phyloP scores from a whole-genome alignment of 164 flowering plant species.

The Magnolia kwangsiensis region DNA sequence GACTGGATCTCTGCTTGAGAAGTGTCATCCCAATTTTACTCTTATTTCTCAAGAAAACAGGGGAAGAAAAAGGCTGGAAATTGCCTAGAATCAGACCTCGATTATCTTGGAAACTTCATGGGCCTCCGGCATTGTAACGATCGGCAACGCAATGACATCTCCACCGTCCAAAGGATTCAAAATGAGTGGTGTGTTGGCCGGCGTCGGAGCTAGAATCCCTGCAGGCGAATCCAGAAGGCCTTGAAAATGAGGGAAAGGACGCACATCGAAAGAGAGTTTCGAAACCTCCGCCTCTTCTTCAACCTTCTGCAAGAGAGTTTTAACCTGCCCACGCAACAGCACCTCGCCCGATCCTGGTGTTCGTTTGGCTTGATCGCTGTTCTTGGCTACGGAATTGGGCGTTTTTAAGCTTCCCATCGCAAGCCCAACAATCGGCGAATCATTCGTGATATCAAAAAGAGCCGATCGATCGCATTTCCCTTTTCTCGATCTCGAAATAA shows the following conservation, averaged over 20 bases:
- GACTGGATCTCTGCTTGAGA: no score
- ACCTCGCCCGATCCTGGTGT: slow-evolving; percentile 94
- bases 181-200: background rate
- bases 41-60: no score
- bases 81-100: slow-evolving; percentile 30
- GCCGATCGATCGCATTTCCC: slow-evolving; percentile 46
- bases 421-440: slow-evolving; percentile 86
- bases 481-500: slow-evolving; percentile 38
- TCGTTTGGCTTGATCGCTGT: slow-evolving; percentile 20
- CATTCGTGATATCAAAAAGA: slow-evolving; percentile 74
- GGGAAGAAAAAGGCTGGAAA: no score
- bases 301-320: slow-evolving; percentile 76
- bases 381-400: slow-evolving; percentile 58
- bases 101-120: slow-evolving; percentile 29
- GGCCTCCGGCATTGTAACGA: no score
- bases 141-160: background rate
- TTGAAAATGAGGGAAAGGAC: background rate
- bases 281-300: slow-evolving; percentile 63
- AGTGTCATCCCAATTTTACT: no score
- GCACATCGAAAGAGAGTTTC: background rate
- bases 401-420: slow-evolving; percentile 51
- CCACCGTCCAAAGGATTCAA: slow-evolving; percentile 8
- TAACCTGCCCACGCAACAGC: slow-evolving; percentile 74
- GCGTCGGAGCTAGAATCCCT: background rate
- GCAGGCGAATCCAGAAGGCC: background rate